Conservation (phyloP, 208 protist genomes). For the Trypanosoma rangeli region DNA sequence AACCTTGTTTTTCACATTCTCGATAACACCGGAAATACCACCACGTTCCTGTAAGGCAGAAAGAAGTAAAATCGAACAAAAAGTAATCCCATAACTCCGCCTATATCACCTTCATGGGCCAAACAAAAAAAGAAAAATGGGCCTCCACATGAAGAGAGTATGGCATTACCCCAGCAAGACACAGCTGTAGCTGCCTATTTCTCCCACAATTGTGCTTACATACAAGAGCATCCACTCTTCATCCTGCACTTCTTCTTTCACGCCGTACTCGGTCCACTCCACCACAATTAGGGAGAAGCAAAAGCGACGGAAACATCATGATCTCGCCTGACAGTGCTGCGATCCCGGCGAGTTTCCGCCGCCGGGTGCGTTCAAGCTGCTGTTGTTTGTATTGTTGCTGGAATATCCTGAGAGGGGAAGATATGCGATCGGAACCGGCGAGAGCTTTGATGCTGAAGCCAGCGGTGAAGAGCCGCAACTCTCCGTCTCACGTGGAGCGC, state of each 20-base stretch:
- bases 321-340: conserved; percentile 5
- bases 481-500: background rate
- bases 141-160: background rate
- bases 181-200: background rate
- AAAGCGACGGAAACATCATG: conserved; percentile 6
- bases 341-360: background rate
- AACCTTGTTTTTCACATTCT: background rate
- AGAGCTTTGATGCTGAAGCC: background rate
- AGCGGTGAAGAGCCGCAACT: background rate
- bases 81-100: background rate
- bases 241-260: background rate
- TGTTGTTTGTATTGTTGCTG: conserved; percentile 8
- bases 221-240: background rate
- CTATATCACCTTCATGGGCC: background rate
- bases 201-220: background rate
- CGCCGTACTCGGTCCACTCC: background rate
- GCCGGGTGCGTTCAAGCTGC: background rate
- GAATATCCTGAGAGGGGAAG: conserved; percentile 2
- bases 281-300: background rate
- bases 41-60: background rate
- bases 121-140: background rate
- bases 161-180: background rate
- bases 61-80: background rate
- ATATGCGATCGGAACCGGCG: background rate
- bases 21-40: background rate